Evolutionary conservation across 352 stramenopile species (phyloP).

Genomic region (Aphanomyces cochlioides): DNA sequence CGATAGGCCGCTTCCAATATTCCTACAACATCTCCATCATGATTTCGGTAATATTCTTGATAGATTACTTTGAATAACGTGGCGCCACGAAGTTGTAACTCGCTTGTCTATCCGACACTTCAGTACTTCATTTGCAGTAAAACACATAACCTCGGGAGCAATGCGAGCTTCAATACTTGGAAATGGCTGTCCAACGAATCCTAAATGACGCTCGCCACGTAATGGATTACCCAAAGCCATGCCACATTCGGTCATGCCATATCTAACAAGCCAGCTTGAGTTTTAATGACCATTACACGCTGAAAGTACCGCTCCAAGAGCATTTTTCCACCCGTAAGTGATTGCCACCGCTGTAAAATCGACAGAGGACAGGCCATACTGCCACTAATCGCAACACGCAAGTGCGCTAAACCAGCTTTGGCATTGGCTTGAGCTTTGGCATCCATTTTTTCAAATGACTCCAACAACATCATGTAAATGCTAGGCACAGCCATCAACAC

Average conservation of each 20-base stretch:
- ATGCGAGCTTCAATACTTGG: constrained; percentile 77
- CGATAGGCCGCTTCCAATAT: constrained; percentile 83
- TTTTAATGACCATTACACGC: background rate
- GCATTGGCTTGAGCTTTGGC: background rate
- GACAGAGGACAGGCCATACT: constrained; percentile 83
- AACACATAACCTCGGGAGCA: constrained; percentile 41
- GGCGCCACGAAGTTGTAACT: constrained; percentile 81
- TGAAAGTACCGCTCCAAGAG: constrained; percentile 64
- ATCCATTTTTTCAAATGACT: constrained; percentile 49
- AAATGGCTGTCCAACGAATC: constrained; percentile 81
- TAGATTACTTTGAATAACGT: constrained; percentile 58
- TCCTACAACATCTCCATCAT: constrained; percentile 30
- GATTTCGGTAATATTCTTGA: background rate
- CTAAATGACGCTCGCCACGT: constrained; percentile 59
- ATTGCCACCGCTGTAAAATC: constrained; percentile 77
- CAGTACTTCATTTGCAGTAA: background rate
- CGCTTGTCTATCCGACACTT: constrained; percentile 42
- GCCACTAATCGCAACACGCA: constrained; percentile 67
- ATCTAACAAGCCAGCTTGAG: constrained; percentile 31
- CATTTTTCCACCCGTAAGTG: constrained; percentile 60
- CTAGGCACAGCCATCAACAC: constrained; percentile 91
- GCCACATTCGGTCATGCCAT: constrained; percentile 90
- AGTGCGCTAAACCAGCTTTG: constrained; percentile 10
- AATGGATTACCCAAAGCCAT: constrained; percentile 90
- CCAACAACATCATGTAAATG: constrained; percentile 87